Percentiles rank a stretch among this genome's conserved stretches.
Conservation (phyloP, 768 basidiomycete genomes). For the Pleurotus eryngii region DNA sequence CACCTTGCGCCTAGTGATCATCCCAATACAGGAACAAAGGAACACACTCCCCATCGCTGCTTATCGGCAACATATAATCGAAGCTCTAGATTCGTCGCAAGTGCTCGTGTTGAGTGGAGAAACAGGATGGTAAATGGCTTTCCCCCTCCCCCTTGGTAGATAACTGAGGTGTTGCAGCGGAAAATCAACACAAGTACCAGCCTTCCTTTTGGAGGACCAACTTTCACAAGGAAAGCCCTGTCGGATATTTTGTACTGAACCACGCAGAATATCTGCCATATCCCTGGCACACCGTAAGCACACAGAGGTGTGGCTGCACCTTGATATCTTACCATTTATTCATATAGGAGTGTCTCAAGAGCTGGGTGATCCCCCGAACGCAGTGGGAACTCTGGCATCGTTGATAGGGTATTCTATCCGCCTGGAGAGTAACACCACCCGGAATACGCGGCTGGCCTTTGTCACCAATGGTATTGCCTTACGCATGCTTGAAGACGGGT, state of each 20-base stretch:
- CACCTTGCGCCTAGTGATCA: constrained; percentile 2
- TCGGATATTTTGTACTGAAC: constrained; percentile 94
- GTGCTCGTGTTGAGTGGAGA: constrained; percentile 76
- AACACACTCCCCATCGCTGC: constrained; percentile 81
- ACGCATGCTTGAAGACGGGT: constrained; percentile 91
- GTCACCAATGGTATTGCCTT: constrained; percentile 95
- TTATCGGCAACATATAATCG: constrained; percentile 71
- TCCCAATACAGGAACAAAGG: constrained; percentile 56
- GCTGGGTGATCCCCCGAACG: constrained; percentile 78
- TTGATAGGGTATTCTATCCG: constrained; percentile 94
- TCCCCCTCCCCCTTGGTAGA: constrained; percentile 5
- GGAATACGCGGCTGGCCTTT: constrained; percentile 75
- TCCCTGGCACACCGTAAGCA: constrained; percentile 81
- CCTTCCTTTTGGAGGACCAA: constrained; percentile 90
- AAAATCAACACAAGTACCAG: constrained; percentile 95
- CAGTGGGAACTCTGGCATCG: constrained; percentile 72
- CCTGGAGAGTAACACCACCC: constrained; percentile 81
- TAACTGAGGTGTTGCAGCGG: constrained; percentile 50
- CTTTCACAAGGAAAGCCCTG: constrained; percentile 77
- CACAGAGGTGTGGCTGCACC: neutral
- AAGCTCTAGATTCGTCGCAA: constrained; percentile 68
- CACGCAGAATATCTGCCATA: constrained; percentile 92
- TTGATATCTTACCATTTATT: neutral
- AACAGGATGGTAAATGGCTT: constrained; percentile 33
- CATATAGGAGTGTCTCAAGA: constrained; percentile 74